These are phyloP conservation scores for Didymella pomorum DNA, from an alignment of 2,329 filamentous ascomycete species.

Conservation along the genomic window DNA sequence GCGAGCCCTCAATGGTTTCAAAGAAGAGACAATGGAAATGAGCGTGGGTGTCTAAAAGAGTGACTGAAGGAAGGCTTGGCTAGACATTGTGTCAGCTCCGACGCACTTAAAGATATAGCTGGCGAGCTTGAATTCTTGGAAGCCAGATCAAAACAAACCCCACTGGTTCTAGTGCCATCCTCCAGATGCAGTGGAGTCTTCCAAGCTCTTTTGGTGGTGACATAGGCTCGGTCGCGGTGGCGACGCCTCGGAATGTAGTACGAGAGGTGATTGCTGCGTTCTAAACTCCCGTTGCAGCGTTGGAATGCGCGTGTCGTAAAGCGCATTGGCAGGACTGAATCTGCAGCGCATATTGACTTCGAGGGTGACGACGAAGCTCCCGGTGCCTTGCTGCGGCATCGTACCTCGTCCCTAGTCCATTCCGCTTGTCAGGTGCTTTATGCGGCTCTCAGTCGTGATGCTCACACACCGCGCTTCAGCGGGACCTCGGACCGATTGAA, in stretches of 20 bases:
- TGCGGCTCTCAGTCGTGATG: slow-evolving; percentile 6
- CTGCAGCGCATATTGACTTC: background rate
- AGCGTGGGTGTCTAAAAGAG: slow-evolving; percentile 19
- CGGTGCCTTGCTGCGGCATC: slow-evolving; percentile 10
- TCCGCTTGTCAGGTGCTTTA: slow-evolving; percentile 10
- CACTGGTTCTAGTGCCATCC: slow-evolving; percentile 7
- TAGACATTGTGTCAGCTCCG: slow-evolving; percentile 23
- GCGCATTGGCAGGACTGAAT: background rate
- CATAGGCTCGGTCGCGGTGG: slow-evolving; percentile 1
- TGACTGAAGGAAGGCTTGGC: slow-evolving; percentile 23
- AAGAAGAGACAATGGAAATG: slow-evolving; percentile 20
- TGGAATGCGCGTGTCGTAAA: slow-evolving; percentile 7
- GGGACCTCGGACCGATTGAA: background rate
- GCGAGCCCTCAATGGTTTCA: slow-evolving; percentile 5
- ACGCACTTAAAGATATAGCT: slow-evolving; percentile 17
- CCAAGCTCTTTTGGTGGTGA: slow-evolving; percentile 5
- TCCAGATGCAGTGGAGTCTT: background rate
- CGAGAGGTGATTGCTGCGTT: slow-evolving; percentile 12
- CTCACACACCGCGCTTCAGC: background rate
- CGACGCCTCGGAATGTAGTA: slow-evolving; percentile 17
- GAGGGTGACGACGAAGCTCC: background rate
- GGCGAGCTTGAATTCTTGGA: slow-evolving; percentile 15
- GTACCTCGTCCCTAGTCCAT: slow-evolving; percentile 11
- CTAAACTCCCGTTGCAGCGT: slow-evolving; percentile 10
- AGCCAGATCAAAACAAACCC: slow-evolving; percentile 20